Percentiles rank a stretch among this genome's conserved stretches.
Conservation (phyloP, 139 green algal genomes). For the Micractinium conductrix region DNA sequence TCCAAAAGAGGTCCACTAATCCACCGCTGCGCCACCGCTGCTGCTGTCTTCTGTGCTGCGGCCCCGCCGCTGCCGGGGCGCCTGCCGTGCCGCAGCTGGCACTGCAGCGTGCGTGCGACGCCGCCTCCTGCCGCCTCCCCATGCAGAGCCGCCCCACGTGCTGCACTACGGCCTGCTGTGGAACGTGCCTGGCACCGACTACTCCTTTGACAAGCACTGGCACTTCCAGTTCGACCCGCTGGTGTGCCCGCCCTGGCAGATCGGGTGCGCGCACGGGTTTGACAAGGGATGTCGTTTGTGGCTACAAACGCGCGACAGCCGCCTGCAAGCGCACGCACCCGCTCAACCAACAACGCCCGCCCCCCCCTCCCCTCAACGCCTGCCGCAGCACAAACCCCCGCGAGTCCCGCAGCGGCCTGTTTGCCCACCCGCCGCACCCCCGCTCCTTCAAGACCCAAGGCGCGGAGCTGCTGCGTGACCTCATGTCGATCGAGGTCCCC, state of each 20-base stretch:
- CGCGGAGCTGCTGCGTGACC: conserved; percentile 61
- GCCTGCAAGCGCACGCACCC: neutral
- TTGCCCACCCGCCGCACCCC: conserved; percentile 60
- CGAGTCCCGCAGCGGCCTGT: conserved; percentile 50
- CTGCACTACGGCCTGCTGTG: conserved; percentile 90
- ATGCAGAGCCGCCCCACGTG: conserved; percentile 49
- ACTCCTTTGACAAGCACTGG: conserved; percentile 88
- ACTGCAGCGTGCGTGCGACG: no score
- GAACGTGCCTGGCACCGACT: conserved; percentile 46
- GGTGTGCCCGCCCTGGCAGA: conserved; percentile 72
- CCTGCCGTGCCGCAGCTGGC: no score
- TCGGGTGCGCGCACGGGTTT: conserved; percentile 46
- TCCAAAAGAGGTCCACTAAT: no score
- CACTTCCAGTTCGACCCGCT: conserved; percentile 73
- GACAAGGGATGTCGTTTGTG: no score
- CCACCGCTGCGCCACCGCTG: no score
- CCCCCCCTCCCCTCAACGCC: neutral
- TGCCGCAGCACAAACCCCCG: neutral
- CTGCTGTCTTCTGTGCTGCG: no score
- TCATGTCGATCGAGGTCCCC: conserved; percentile 74
- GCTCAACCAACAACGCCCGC: neutral
- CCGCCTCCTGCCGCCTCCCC: no score
- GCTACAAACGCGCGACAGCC: no score
- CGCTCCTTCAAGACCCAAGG: conserved; percentile 38
- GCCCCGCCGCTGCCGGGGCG: no score